Percentiles rank a stretch among this genome's conserved stretches.
Evolutionary conservation across 2,329 filamentous ascomycete genomes (phyloP).

Genomic region (Xylaria sp.): DNA sequence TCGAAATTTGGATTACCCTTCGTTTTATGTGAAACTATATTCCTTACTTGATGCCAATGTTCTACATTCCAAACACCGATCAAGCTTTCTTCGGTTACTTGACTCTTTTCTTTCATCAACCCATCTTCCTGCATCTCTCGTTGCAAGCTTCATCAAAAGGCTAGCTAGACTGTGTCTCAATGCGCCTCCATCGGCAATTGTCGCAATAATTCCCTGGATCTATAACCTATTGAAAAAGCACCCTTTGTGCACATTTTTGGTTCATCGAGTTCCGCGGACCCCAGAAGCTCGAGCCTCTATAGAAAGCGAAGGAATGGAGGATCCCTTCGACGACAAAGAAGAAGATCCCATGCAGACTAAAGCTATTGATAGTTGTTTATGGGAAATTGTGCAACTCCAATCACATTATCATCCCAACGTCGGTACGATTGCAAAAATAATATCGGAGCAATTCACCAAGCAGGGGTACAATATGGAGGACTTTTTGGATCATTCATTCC

Average conservation of each 20-base stretch:
- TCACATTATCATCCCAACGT: conserved; percentile 98
- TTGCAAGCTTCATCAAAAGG: conserved; percentile 97
- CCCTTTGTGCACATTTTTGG: conserved; percentile 93
- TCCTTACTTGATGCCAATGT: conserved; percentile 87
- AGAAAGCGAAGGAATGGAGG: conserved; percentile 68
- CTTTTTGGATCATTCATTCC: conserved; percentile 94
- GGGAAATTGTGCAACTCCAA: conserved; percentile 92
- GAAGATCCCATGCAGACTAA: conserved; percentile 83
- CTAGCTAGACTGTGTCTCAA: conserved; percentile 85
- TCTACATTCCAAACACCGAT: conserved; percentile 93
- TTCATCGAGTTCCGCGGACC: conserved; percentile 78
- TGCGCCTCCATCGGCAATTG: conserved; percentile 88
- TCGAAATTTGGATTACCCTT: conserved; percentile 94
- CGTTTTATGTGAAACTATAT: conserved; percentile 94
- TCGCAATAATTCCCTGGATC: conserved; percentile 88
- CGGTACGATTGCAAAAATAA: conserved; percentile 90
- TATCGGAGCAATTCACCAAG: conserved; percentile 97
- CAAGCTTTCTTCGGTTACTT: conserved; percentile 89
- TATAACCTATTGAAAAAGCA: conserved; percentile 95
- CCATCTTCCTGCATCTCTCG: conserved; percentile 88
- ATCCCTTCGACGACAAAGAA: conserved; percentile 82
- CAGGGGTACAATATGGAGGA: conserved; percentile 95
- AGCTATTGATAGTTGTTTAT: conserved; percentile 92
- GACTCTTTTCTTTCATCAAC: conserved; percentile 91
- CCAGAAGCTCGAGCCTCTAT: conserved; percentile 67